A percentile compares a stretch with the other conserved stretches of the same genome.
phyloP scores from a whole-genome alignment of 495 filamentous ascomycete species.

The Astrothelium macrocarpum region DNA sequence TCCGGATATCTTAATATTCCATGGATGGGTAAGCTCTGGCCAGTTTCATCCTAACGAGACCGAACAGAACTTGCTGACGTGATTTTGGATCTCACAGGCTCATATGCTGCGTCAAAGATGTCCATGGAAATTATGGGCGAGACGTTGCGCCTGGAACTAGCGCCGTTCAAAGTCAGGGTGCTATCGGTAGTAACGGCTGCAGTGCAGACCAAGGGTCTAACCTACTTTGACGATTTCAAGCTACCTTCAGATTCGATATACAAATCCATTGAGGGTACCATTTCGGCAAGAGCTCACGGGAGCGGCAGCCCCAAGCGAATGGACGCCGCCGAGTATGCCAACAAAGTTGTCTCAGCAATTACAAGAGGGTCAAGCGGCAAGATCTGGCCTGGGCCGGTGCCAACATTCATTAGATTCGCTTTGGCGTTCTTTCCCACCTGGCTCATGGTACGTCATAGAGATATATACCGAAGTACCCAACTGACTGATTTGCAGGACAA shows the following conservation, averaged over 20 bases:
- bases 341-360: not conserved
- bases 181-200: constrained; percentile 33
- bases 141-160: constrained; percentile 44
- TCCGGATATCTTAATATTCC: constrained; percentile 39
- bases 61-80: not conserved
- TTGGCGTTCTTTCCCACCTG: not conserved
- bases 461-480: not conserved
- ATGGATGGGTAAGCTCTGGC: constrained; percentile 30
- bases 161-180: constrained; percentile 45
- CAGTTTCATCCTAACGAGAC: constrained; percentile 7
- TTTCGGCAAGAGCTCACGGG: not conserved
- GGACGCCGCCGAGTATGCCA: not conserved
- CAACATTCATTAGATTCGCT: not conserved
- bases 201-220: constrained; percentile 22
- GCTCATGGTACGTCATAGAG: not conserved
- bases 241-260: constrained; percentile 11
- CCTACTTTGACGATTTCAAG: not conserved
- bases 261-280: constrained; percentile 19
- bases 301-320: not conserved
- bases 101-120: constrained; percentile 47
- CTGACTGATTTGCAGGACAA: not conserved
- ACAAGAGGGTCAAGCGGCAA: not conserved
- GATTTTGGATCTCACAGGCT: constrained; percentile 31
- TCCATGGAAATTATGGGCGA: constrained; percentile 43
- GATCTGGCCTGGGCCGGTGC: not conserved